Base-by-base conservation (phyloP, 495 filamentous ascomycete species). In the Rostrohypoxylon terebratum region DNA sequence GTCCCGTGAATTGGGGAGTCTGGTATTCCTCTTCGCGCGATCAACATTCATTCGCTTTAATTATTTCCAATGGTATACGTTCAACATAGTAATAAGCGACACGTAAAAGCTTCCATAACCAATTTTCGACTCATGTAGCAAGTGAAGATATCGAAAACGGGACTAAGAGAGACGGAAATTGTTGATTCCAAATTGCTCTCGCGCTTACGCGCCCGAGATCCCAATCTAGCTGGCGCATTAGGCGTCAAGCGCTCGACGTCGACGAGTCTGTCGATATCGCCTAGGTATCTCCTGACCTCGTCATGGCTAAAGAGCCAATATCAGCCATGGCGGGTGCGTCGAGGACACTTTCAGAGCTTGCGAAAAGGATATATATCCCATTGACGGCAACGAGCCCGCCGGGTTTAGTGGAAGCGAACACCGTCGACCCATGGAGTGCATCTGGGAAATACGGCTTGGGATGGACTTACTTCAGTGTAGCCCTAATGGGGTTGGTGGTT, bases 361-460 rank as follows among this genome's bases (percentile, higher is more conserved):
- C 83, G 63, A 92, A 92, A 83, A 89, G 94, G 31, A 91, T 96
- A 75, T 82, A 87, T 72, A 91, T 96, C 69, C 90, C 90, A 4
- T 83, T 90, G 73, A 90, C 85, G 63, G 84, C 88, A 59, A 90
- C 87, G 40, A 93, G 88, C 72, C 91, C 92, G 2, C 83, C 88
- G 2, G 90, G 87, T 3, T 84, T 94, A 40, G 83, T 91, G 14
- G 90, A 91, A 75, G 93, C 94, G 28, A 88, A 87, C 76, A 90
- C 89, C 14, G 81, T 90, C 77, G 94, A 97, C 81, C 91, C 93
- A 51, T 97, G 91, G 91, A 83, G 77, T 10, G 77, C 92, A 77
- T 88, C 92, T n/a, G 92, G 91, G 11, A 95, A 96, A 82, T 97
- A 97, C 80, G 92, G 85, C n/a, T 79, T 93, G 61, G 93, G 91